Conservation (phyloP, 2,329 filamentous ascomycete species). For the Epichloe glyceriae region DNA sequence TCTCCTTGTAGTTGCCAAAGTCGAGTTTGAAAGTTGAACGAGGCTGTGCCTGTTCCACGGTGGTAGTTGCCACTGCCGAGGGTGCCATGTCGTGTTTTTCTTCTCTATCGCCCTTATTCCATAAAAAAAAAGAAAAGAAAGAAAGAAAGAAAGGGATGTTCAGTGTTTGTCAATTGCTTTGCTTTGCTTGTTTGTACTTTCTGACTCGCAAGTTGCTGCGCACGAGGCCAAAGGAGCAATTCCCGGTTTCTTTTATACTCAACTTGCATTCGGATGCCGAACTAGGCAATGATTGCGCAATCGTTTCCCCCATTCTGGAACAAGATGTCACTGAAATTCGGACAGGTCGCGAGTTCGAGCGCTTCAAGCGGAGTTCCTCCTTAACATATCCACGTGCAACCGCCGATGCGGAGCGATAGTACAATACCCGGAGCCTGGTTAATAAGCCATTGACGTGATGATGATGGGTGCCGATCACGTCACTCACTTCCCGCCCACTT, state of each 20-base stretch:
- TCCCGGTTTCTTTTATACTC: neutral
- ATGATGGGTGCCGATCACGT: slow-evolving; percentile 9
- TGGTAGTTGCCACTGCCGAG: slow-evolving; percentile 9
- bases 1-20: slow-evolving; percentile 19
- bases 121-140: too few species aligned
- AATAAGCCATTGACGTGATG: slow-evolving; percentile 8
- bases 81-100: slow-evolving; percentile 10
- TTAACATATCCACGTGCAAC: neutral
- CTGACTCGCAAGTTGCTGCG: neutral
- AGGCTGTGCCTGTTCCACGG: slow-evolving; percentile 5
- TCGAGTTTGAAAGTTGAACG: slow-evolving; percentile 12
- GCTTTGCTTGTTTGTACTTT: neutral
- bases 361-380: neutral
- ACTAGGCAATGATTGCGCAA: neutral
- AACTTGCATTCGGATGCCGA: neutral
- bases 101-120: neutral
- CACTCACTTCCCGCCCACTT: slow-evolving; percentile 3
- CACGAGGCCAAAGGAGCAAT: neutral
- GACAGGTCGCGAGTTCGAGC: neutral
- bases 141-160: too few species aligned
- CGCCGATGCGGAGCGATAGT: neutral
- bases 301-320: neutral
- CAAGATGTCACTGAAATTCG: neutral
- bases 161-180: neutral
- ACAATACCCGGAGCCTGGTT: neutral